Evolutionary conservation across 2,329 filamentous ascomycete genomes (phyloP).

Genomic region (Purpureocillium lavendulum): DNA sequence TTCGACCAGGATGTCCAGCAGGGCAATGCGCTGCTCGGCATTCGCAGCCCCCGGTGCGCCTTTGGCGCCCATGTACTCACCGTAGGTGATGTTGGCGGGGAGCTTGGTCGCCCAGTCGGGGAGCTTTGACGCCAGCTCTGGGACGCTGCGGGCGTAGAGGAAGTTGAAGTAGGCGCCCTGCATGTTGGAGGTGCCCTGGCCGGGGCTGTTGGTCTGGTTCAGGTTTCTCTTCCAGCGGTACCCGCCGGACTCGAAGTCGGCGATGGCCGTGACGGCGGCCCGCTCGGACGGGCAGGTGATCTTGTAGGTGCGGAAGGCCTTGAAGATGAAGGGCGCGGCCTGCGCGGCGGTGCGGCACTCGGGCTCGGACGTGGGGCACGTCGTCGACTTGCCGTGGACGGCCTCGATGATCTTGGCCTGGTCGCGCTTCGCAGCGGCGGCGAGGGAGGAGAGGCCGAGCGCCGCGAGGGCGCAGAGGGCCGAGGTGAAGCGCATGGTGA

Average conservation of each 20-base stretch:
- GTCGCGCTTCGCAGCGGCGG: constrained; percentile 6
- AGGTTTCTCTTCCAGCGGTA: constrained; percentile 67
- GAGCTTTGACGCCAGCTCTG: constrained; percentile 25
- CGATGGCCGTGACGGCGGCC: constrained; percentile 62
- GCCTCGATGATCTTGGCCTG: constrained; percentile 19
- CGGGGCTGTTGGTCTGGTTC: constrained; percentile 38
- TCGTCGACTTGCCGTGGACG: constrained; percentile 44
- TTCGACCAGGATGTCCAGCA: constrained; percentile 32
- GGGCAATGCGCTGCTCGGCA: too few relatives aligned
- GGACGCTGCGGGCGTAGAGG: constrained; percentile 36
- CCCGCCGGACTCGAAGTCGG: constrained; percentile 61
- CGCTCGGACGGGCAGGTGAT: constrained; percentile 49
- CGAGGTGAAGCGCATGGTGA: constrained; percentile 18
- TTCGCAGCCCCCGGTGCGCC: too few relatives aligned
- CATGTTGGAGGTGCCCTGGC: constrained; percentile 62
- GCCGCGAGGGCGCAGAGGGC: constrained; percentile 5
- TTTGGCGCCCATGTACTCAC: too few relatives aligned
- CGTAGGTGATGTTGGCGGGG: too few relatives aligned
- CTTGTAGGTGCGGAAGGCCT: constrained; percentile 48
- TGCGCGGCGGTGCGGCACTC: constrained; percentile 61
- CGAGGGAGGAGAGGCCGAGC: constrained; percentile 10
- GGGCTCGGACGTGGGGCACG: constrained; percentile 36
- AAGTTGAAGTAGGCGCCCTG: constrained; percentile 36
- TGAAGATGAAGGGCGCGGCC: constrained; percentile 48
- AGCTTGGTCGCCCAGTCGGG: too few relatives aligned